A percentile compares a stretch with the other conserved stretches of the same genome.
phyloP scores from a whole-genome alignment of 495 filamentous ascomycete genomes.

The Hapsidospora chrysogenum region DNA sequence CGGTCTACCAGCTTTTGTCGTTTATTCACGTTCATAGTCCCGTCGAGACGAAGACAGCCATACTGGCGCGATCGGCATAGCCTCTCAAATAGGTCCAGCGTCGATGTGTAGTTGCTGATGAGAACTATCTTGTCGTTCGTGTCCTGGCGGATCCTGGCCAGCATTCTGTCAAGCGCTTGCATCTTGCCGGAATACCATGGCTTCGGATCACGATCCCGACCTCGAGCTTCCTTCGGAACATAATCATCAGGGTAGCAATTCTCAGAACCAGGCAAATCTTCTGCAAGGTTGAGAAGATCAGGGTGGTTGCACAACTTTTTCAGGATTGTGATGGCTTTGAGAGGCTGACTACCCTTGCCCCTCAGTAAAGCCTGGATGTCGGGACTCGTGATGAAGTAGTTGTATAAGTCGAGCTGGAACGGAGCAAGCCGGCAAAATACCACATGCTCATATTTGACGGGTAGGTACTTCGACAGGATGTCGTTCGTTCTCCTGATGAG shows the following conservation, averaged over 20 bases:
- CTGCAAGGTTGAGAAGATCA: constrained; percentile 70
- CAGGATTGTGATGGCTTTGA: constrained; percentile 89
- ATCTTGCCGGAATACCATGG: constrained; percentile 98
- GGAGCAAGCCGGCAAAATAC: constrained; percentile 96
- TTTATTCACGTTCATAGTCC: constrained; percentile 94
- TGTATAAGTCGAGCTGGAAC: constrained; percentile 88
- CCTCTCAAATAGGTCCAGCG: constrained; percentile 84
- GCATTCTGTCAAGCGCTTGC: constrained; percentile 95
- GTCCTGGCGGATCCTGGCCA: constrained; percentile 86
- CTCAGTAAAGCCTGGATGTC: constrained; percentile 84
- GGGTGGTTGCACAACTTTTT: constrained; percentile 99
- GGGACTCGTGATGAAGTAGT: constrained; percentile 89
- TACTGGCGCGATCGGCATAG: constrained; percentile 78
- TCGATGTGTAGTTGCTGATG: constrained; percentile 96
- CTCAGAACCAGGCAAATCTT: constrained; percentile 80
- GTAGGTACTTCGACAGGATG: constrained; percentile 93
- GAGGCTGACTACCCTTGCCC: constrained; percentile 88
- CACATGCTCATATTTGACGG: constrained; percentile 98
- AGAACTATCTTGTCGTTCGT: constrained; percentile 99
- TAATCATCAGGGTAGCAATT: constrained; percentile 74
- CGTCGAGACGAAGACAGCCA: constrained; percentile 77
- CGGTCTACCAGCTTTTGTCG: constrained; percentile 93
- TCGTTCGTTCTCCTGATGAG: constrained; percentile 98
- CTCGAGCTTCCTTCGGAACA: constrained; percentile 68
- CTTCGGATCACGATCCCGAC: constrained; percentile 82